phyloP scores from a whole-genome alignment of 768 basidiomycete species.

The Mycena indigotica region DNA sequence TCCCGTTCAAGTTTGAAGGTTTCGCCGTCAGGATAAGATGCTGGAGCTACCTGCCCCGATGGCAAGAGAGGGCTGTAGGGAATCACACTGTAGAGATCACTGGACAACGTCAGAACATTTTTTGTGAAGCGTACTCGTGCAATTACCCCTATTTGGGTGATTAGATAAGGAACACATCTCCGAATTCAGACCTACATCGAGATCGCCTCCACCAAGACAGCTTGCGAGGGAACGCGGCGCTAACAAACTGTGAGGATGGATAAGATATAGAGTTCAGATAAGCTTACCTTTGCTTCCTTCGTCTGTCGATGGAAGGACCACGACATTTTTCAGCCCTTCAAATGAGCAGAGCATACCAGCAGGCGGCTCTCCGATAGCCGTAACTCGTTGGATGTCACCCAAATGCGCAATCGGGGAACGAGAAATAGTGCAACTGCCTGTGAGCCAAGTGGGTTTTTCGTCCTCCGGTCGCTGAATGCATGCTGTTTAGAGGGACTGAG shows the following conservation, averaged over 20 bases:
- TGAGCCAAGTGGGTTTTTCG: conserved; percentile 52
- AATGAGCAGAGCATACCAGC: conserved; percentile 57
- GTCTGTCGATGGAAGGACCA: conserved; percentile 60
- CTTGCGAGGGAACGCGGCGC: conserved; percentile 67
- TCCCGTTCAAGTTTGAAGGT: conserved; percentile 46
- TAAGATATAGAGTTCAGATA: too few species aligned
- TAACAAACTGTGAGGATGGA: too few species aligned
- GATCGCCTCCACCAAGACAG: conserved; percentile 72
- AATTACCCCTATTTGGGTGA: too few species aligned
- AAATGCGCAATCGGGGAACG: conserved; percentile 77
- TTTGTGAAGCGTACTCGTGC: not conserved
- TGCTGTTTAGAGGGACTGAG: conserved; percentile 36
- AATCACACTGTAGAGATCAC: conserved; percentile 69
- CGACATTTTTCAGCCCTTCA: conserved; percentile 63
- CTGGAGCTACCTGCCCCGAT: conserved; percentile 49
- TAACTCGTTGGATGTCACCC: conserved; percentile 75
- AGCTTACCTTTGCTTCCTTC: conserved; percentile 36
- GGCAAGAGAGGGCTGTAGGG: conserved; percentile 58
- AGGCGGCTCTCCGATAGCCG: conserved; percentile 72
- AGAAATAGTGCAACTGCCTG: conserved; percentile 64
- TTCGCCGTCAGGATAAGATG: conserved; percentile 46
- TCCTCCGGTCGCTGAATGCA: conserved; percentile 60
- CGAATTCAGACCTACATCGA: conserved; percentile 53
- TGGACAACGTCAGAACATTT: conserved; percentile 27
- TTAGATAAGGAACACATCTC: too few species aligned